Conservation (phyloP, 371 early-diverging fungal genomes). For the Rhizopus stolonifer region DNA sequence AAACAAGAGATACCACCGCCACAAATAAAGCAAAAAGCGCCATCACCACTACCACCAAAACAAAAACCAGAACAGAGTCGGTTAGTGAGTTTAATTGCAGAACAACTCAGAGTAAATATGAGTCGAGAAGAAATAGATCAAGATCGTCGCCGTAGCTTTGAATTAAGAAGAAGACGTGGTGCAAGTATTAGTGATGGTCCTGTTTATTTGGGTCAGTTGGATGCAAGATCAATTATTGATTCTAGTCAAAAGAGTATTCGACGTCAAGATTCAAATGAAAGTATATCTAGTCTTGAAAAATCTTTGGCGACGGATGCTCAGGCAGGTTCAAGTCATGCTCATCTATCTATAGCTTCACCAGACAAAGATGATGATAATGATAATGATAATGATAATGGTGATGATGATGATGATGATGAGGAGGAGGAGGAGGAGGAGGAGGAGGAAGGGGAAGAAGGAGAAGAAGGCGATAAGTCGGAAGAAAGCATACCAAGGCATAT, state of each 20-base stretch:
- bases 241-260: neutral
- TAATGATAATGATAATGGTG: neutral
- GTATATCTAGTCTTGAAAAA: too few relatives aligned
- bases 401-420: too few relatives aligned
- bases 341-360: constrained; percentile 3
- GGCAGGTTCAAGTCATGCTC: constrained; percentile 13
- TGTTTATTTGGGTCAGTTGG: constrained; percentile 22
- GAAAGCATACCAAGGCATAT: neutral
- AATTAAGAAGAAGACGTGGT: constrained; percentile 32
- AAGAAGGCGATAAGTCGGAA: too few relatives aligned
- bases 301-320: constrained; percentile 22
- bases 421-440: too few relatives aligned
- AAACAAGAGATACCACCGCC: neutral
- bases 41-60: neutral
- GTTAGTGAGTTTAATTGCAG: constrained; percentile 41
- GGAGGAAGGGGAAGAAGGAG: too few relatives aligned
- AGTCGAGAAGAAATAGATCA: constrained; percentile 21
- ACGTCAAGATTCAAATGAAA: constrained; percentile 2
- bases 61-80: constrained; percentile 7
- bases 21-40: neutral
- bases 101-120: constrained; percentile 28
- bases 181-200: constrained; percentile 32
- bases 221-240: constrained; percentile 8
- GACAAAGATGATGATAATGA: constrained; percentile 10
- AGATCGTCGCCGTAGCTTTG: constrained; percentile 32